These are phyloP conservation scores for Drechslera avenae DNA, from an alignment of 2,329 filamentous ascomycete genomes.

Conservation along the genomic window DNA sequence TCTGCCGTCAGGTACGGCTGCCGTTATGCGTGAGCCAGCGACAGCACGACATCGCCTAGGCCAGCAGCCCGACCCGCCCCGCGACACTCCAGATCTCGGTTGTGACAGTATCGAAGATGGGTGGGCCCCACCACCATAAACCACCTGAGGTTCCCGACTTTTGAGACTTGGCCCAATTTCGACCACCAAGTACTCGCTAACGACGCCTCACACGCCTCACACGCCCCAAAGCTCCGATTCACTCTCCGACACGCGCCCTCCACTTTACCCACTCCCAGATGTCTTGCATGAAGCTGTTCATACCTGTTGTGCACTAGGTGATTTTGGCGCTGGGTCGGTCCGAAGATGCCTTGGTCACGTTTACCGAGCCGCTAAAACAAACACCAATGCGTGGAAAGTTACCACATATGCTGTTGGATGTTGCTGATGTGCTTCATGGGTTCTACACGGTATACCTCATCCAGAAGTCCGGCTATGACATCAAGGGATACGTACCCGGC, in stretches of 20 bases:
- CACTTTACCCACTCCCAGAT: constrained; percentile 4
- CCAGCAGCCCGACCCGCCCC: neutral
- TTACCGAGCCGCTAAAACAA: constrained; percentile 1
- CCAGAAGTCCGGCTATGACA: constrained; percentile 2
- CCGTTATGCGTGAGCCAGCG: constrained; percentile 1
- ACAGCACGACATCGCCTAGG: neutral
- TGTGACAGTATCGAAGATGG: neutral
- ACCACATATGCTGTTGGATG: neutral
- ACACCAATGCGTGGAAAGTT: constrained; percentile 1
- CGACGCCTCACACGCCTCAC: neutral
- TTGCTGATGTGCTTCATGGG: constrained; percentile 6
- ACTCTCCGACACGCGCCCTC: constrained; percentile 1
- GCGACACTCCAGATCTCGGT: neutral
- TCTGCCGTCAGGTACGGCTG: constrained; percentile 5
- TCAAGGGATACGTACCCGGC: constrained; percentile 2
- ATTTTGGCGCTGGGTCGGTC: constrained; percentile 5
- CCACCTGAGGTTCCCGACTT: neutral
- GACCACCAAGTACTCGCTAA: neutral
- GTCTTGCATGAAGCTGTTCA: constrained; percentile 9
- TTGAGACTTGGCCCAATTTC: neutral
- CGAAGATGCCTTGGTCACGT: constrained; percentile 7
- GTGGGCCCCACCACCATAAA: neutral
- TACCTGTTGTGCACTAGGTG: constrained; percentile 11
- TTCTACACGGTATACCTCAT: constrained; percentile 7
- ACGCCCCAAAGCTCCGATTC: neutral